These are phyloP conservation scores for Flammula alnicola DNA, from an alignment of 1,284 basidiomycete genomes.

Conservation along the genomic window DNA sequence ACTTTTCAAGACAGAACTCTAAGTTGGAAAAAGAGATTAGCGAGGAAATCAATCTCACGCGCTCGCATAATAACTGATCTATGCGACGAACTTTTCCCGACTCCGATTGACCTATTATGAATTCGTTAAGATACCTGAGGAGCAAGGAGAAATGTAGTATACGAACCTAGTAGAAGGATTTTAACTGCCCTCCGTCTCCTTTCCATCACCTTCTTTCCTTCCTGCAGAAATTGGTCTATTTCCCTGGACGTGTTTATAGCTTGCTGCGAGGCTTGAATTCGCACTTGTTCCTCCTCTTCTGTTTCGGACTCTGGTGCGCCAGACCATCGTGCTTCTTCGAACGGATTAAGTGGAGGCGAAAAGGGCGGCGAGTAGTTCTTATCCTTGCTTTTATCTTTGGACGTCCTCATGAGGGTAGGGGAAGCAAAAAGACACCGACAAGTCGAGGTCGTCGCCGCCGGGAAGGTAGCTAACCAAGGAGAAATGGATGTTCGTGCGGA, in stretches of 20 bases:
- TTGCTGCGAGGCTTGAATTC: conserved; percentile 48
- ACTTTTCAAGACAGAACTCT: conserved; percentile 73
- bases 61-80: not conserved
- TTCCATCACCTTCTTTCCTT: conserved; percentile 54
- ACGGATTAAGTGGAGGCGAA: conserved; percentile 34
- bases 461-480: too few relatives aligned
- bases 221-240: conserved; percentile 62
- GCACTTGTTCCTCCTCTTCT: conserved; percentile 43
- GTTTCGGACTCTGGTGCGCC: conserved; percentile 47
- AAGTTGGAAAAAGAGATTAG: not conserved
- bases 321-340: conserved; percentile 26
- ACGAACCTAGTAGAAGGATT: conserved; percentile 64
- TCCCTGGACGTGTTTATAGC: conserved; percentile 49
- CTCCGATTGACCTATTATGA: conserved; percentile 60
- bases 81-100: conserved; percentile 57
- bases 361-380: not conserved
- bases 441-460: too few relatives aligned
- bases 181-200: conserved; percentile 63
- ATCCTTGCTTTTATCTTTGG: not conserved
- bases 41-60: conserved; percentile 1
- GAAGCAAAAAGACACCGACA: too few relatives aligned
- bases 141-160: not conserved
- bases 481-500: too few relatives aligned
- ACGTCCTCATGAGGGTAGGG: too few relatives aligned
- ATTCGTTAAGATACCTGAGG: not conserved